Evolutionary conservation across 129 eudicot species (phyloP).

Genomic region (Daucus carota): DH1_v3.0 NC_030386.2:7654001-7654500

Average conservation of each 20-base stretch:
- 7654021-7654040: neutral
- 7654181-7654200: neutral
- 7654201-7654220: neutral
- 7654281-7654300: neutral
- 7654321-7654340: neutral
- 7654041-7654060: neutral
- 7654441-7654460: neutral
- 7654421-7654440: neutral
- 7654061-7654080: neutral
- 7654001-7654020: neutral
- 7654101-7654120: neutral
- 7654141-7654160: neutral
- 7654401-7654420: neutral
- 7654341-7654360: neutral
- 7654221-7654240: neutral
- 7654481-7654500: neutral
- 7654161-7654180: neutral
- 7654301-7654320: neutral
- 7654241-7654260: neutral
- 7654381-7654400: neutral
- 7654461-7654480: neutral
- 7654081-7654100: neutral
- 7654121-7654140: neutral
- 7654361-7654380: neutral
- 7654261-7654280: neutral